Conservation (phyloP, 257 asterid genomes). For the Ehretia macrophylla region DNA sequence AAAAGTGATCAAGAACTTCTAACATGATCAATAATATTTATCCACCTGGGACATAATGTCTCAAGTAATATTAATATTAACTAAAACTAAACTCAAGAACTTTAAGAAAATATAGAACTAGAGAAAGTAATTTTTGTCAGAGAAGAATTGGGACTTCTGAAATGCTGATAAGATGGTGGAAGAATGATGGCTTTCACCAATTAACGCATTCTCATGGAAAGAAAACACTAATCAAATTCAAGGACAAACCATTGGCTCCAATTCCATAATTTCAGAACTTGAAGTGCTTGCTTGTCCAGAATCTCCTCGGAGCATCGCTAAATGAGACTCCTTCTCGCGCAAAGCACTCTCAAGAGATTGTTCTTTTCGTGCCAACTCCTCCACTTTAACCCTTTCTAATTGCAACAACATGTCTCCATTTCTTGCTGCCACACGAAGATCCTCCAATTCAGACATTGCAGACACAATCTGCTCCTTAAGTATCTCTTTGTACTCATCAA, state of each 20-base stretch:
- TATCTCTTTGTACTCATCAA: conserved; percentile 44
- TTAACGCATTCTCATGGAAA: conserved; percentile 13
- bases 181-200: background rate
- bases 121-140: too few relatives aligned
- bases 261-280: conserved; percentile 78
- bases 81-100: too few relatives aligned
- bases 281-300: conserved; percentile 47
- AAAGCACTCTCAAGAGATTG: conserved; percentile 57
- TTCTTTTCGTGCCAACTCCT: conserved; percentile 57
- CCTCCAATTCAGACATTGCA: conserved; percentile 76
- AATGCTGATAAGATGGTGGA: background rate
- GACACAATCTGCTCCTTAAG: conserved; percentile 59
- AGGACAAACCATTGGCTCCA: conserved; percentile 71
- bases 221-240: conserved; percentile 16
- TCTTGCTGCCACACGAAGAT: conserved; percentile 56
- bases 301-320: conserved; percentile 55
- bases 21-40: too few relatives aligned
- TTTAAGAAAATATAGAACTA: too few relatives aligned
- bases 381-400: conserved; percentile 70
- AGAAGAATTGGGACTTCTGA: too few relatives aligned
- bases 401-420: conserved; percentile 54
- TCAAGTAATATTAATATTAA: too few relatives aligned
- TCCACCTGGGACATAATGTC: too few relatives aligned
- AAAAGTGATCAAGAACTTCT: background rate
- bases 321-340: conserved; percentile 69